Evolutionary conservation across 345 rosid species (phyloP).

Genomic region (Citrus glauca): DNA sequence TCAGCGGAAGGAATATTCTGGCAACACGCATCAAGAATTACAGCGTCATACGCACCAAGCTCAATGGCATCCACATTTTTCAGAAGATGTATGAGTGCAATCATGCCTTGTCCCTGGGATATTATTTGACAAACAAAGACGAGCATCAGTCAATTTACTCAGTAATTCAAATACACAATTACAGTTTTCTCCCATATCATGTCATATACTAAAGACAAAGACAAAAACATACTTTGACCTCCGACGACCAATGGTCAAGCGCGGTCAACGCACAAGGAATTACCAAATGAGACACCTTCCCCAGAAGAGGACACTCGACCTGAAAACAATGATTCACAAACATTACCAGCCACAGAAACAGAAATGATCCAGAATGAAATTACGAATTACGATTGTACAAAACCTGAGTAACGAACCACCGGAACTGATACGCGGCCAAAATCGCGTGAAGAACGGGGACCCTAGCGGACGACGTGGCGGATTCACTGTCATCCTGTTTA

Average conservation of each 20-base stretch:
- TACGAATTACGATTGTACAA: neutral
- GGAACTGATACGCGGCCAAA: slow-evolving; percentile 68
- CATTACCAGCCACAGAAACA: neutral
- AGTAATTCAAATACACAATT: neutral
- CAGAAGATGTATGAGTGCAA: slow-evolving; percentile 57
- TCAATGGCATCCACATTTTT: slow-evolving; percentile 58
- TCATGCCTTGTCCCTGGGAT: slow-evolving; percentile 84
- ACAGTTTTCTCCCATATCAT: neutral
- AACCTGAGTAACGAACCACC: slow-evolving; percentile 89
- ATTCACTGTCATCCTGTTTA: slow-evolving; percentile 42
- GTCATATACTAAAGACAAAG: too few species aligned
- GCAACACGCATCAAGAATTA: slow-evolving; percentile 86
- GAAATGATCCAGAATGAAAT: neutral
- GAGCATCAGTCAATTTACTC: neutral
- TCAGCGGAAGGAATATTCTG: slow-evolving; percentile 75
- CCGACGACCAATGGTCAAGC: slow-evolving; percentile 90
- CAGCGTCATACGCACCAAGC: slow-evolving; percentile 58
- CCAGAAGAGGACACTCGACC: slow-evolving; percentile 60
- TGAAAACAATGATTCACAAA: slow-evolving; percentile 14
- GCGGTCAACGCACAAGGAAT: slow-evolving; percentile 89
- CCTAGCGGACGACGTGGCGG: slow-evolving; percentile 53
- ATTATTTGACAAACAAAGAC: slow-evolving; percentile 23
- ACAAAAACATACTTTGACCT: slow-evolving; percentile 64
- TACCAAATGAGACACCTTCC: slow-evolving; percentile 59
- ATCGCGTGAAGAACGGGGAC: slow-evolving; percentile 67